A percentile compares a stretch with the other conserved stretches of the same genome.
These are phyloP conservation scores for Fusarium foetens DNA, from an alignment of 2,329 filamentous ascomycete genomes.

Conservation along the genomic window DNA sequence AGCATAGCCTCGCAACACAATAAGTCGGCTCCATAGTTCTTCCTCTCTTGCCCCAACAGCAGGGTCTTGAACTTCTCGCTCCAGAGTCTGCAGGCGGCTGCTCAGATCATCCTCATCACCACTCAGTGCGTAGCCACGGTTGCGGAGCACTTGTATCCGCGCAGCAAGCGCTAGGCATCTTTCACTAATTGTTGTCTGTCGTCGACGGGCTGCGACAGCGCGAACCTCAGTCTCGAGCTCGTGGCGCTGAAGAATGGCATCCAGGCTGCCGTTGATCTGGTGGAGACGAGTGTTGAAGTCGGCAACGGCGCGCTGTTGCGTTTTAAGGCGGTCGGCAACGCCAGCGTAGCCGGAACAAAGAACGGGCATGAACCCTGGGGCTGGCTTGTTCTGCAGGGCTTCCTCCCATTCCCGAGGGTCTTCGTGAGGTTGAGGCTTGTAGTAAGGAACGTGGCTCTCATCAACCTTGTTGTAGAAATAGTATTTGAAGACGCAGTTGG, in stretches of 20 bases:
- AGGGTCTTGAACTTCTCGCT: conserved; percentile 78
- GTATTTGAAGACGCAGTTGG: conserved; percentile 79
- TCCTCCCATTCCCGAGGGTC: conserved; percentile 86
- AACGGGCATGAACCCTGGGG: conserved; percentile 79
- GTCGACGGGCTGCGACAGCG: conserved; percentile 75
- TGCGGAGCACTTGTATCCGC: conserved; percentile 82
- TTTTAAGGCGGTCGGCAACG: conserved; percentile 76
- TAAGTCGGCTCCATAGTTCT: conserved; percentile 86
- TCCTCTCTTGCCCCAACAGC: conserved; percentile 79
- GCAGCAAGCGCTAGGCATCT: conserved; percentile 79
- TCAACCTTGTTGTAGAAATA: conserved; percentile 91
- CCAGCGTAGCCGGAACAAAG: conserved; percentile 78
- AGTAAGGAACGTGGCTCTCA: conserved; percentile 78
- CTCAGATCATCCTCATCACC: conserved; percentile 82
- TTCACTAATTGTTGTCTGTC: conserved; percentile 77
- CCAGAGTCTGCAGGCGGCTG: conserved; percentile 74
- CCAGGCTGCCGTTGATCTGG: conserved; percentile 80
- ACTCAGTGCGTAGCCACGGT: conserved; percentile 82
- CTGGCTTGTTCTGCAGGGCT: conserved; percentile 82
- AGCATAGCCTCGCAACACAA: conserved; percentile 77
- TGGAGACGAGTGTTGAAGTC: conserved; percentile 79
- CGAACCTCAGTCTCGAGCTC: conserved; percentile 80
- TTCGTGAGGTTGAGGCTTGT: conserved; percentile 75
- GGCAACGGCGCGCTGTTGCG: conserved; percentile 75
- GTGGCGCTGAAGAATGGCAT: conserved; percentile 77